Evolutionary conservation across 257 asterid genomes (phyloP).

Genomic region (Echites panduratus): DNA sequence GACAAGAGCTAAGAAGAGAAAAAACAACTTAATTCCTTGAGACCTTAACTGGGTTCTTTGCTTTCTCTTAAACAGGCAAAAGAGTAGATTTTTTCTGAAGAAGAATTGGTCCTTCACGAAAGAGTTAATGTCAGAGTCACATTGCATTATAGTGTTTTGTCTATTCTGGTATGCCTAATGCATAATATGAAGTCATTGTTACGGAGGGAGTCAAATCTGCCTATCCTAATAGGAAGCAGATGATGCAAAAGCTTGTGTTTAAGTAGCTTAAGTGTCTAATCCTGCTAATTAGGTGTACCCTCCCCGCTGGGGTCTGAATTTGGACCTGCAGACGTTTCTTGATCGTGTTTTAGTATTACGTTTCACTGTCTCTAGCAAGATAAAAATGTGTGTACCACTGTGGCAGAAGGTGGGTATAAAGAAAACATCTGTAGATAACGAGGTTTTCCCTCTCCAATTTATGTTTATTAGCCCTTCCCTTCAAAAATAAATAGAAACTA

Average conservation of each 20-base stretch:
- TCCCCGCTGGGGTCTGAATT: not conserved
- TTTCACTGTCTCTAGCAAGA: not conserved
- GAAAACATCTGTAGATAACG: not conserved
- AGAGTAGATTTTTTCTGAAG: not conserved
- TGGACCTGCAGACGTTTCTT: not conserved
- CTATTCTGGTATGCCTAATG: not conserved
- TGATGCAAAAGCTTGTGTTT: not conserved
- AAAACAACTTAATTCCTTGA: not conserved
- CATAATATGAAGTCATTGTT: not conserved
- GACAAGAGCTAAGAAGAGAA: not conserved
- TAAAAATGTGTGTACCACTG: too few relatives aligned
- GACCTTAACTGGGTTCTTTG: not conserved
- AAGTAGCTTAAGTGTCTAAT: constrained; percentile 9
- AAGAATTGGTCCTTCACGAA: not conserved
- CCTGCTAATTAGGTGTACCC: not conserved
- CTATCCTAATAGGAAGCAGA: not conserved
- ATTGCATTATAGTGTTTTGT: not conserved
- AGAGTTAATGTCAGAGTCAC: not conserved
- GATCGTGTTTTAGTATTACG: not conserved
- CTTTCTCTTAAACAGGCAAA: not conserved
- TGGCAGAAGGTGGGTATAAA: too few relatives aligned
- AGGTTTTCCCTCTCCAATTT: not conserved
- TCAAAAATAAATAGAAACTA: not conserved
- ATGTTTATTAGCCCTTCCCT: not conserved
- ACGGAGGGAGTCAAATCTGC: constrained; percentile 10